phyloP scores from a whole-genome alignment of 495 filamentous ascomycete species.

The Xylaria nigripes region DNA sequence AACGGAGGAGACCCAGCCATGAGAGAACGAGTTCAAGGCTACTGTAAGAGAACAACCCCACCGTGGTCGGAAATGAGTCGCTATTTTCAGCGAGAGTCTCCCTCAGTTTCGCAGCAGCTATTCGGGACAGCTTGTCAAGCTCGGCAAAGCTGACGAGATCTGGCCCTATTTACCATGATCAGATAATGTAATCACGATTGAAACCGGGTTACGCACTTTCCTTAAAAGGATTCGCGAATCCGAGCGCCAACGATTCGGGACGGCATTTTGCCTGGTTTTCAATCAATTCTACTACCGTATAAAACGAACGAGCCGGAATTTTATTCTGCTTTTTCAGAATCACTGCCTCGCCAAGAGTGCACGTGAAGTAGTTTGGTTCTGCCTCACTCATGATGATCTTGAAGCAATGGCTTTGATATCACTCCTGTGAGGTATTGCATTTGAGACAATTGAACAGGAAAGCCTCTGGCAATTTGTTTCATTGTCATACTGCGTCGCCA shows the following conservation, averaged over 20 bases:
- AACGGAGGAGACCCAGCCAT: constrained; percentile 45
- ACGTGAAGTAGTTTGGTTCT: constrained; percentile 41
- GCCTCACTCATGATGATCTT: neutral
- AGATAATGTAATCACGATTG: neutral
- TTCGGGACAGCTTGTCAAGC: constrained; percentile 9
- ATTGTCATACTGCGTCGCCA: neutral
- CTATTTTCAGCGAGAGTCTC: neutral
- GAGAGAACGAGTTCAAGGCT: constrained; percentile 41
- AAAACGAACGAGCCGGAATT: constrained; percentile 19
- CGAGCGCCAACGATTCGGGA: constrained; percentile 35
- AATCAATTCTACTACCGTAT: constrained; percentile 41
- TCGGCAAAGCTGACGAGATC: constrained; percentile 11
- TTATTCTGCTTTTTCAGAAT: constrained; percentile 19
- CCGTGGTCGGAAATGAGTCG: constrained; percentile 8
- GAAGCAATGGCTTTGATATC: neutral
- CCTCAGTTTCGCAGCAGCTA: constrained; percentile 7
- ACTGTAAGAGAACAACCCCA: constrained; percentile 44
- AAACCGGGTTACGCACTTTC: neutral
- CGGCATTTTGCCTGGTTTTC: constrained; percentile 29
- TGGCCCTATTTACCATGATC: constrained; percentile 1
- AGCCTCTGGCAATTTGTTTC: no score
- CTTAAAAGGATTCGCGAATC: constrained; percentile 24
- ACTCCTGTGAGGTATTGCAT: neutral
- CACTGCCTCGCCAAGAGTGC: constrained; percentile 43
- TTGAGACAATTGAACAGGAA: neutral